These are phyloP conservation scores for Phycomyces nitens DNA, from an alignment of 192 early-diverging fungal genomes.

Conservation along the genomic window DNA sequence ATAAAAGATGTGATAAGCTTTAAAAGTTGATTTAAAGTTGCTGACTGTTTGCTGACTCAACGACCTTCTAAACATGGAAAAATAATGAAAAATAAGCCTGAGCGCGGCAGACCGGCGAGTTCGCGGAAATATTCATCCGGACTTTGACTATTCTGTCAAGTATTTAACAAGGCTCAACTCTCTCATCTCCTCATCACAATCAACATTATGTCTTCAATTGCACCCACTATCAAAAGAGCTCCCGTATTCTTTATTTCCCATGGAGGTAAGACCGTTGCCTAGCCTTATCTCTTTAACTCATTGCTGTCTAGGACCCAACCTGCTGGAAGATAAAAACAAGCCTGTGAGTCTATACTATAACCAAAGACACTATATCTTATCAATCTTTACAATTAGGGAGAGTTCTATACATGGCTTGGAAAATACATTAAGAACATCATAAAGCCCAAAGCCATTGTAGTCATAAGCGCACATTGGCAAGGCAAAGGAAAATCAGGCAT, in stretches of 20 bases:
- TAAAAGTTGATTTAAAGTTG: too few species aligned
- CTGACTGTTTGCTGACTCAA: too few species aligned
- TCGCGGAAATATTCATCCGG: too few species aligned
- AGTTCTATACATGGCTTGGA: conserved; percentile 43
- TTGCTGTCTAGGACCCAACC: conserved; percentile 25
- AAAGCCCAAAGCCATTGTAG: conserved; percentile 56
- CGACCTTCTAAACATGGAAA: too few species aligned
- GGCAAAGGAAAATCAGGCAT: conserved; percentile 34
- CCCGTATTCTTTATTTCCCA: conserved; percentile 33
- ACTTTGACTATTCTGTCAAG: too few species aligned
- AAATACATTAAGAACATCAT: conserved; percentile 36
- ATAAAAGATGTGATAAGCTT: too few species aligned
- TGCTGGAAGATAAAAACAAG: conserved; percentile 30
- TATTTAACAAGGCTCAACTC: too few species aligned
- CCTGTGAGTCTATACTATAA: background rate
- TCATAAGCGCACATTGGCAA: conserved; percentile 71
- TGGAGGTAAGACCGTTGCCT: conserved; percentile 14
- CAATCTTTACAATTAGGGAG: conserved; percentile 15
- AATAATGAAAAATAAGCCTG: too few species aligned
- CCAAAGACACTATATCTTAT: background rate
- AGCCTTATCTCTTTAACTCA: background rate
- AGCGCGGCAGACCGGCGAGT: too few species aligned
- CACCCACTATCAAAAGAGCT: background rate
- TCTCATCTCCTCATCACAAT: too few species aligned
- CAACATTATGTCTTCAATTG: background rate